phyloP scores from a whole-genome alignment of 1,139 yeast genomes.

The Candida sp. region DNA sequence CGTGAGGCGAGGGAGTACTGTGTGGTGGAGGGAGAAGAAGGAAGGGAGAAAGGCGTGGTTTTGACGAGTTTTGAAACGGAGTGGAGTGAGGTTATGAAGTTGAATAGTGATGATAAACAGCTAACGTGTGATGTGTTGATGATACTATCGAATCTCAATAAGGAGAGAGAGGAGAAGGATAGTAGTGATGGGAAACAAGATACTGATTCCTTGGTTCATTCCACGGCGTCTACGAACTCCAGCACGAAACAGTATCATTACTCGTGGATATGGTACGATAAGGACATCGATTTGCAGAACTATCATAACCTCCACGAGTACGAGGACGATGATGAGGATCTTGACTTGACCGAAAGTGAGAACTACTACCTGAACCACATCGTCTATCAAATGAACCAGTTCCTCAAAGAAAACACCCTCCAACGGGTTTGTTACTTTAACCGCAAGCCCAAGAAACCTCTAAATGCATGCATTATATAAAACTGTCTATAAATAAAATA shows the following conservation, averaged over 20 bases:
- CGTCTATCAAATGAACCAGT: slow-evolving; percentile 12
- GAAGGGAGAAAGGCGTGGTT: slow-evolving; percentile 8
- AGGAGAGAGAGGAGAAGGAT: slow-evolving; percentile 2
- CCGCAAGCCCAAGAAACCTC: slow-evolving; percentile 3
- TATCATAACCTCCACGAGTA: slow-evolving; percentile 27
- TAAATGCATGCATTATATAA: slow-evolving; percentile 13
- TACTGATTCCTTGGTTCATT: slow-evolving; percentile 2
- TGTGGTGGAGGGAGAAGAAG: slow-evolving; percentile 3
- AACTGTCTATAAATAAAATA: not conserved
- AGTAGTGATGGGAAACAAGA: not conserved
- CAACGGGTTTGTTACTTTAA: slow-evolving; percentile 14
- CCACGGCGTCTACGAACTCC: slow-evolving; percentile 3
- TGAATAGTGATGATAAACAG: slow-evolving; percentile 33
- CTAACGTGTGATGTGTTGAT: slow-evolving; percentile 29
- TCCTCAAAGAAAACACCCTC: slow-evolving; percentile 3
- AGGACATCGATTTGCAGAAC: slow-evolving; percentile 32
- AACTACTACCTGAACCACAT: slow-evolving; percentile 3
- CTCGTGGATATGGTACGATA: slow-evolving; percentile 45
- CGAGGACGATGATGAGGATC: slow-evolving; percentile 12
- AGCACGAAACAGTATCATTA: slow-evolving; percentile 14
- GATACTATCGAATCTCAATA: slow-evolving; percentile 24
- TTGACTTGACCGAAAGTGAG: slow-evolving; percentile 6
- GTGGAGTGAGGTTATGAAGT: slow-evolving; percentile 21
- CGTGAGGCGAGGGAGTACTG: slow-evolving; percentile 26
- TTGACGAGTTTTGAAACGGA: slow-evolving; percentile 16